Percentiles rank a stretch among this genome's conserved stretches.
Conservation (phyloP, 768 basidiomycete species). For the Mycena metata region DNA sequence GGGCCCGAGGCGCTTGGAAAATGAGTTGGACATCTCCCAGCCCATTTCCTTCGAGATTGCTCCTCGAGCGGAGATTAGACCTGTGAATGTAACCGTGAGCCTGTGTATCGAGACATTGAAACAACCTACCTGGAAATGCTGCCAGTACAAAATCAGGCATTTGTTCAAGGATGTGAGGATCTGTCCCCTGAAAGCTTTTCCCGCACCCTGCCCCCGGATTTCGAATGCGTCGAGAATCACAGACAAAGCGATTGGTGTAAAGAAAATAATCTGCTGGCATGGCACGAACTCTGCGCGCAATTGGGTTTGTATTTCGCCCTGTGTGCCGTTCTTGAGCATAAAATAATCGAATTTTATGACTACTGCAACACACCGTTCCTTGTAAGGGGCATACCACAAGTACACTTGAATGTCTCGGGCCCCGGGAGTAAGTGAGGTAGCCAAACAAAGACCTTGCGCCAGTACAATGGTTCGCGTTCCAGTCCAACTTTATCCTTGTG, state of each 20-base stretch:
- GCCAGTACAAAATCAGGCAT: constrained; percentile 26
- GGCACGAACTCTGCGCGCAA: constrained; percentile 26
- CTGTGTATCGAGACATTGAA: background rate
- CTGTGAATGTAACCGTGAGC: no score
- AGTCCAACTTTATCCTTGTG: no score
- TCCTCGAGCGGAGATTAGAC: background rate
- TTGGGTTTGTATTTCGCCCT: constrained; percentile 3
- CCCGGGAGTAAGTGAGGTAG: no score
- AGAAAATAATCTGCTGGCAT: constrained; percentile 30
- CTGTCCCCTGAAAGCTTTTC: constrained; percentile 17
- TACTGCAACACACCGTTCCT: no score
- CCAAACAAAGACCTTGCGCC: no score
- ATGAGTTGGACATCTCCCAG: background rate
- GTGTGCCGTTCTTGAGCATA: no score
- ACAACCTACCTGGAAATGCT: constrained; percentile 13
- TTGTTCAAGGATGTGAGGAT: constrained; percentile 30
- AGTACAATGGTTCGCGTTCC: no score
- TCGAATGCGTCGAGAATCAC: constrained; percentile 13
- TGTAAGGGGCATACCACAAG: no score
- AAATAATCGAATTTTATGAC: no score
- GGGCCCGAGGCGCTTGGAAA: background rate
- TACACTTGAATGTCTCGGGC: no score
- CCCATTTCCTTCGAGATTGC: background rate
- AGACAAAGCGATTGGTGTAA: constrained; percentile 29
- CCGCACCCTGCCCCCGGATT: constrained; percentile 27